These are phyloP conservation scores for Boletus sp. DNA, from an alignment of 768 basidiomycete species.

Conservation along the genomic window DNA sequence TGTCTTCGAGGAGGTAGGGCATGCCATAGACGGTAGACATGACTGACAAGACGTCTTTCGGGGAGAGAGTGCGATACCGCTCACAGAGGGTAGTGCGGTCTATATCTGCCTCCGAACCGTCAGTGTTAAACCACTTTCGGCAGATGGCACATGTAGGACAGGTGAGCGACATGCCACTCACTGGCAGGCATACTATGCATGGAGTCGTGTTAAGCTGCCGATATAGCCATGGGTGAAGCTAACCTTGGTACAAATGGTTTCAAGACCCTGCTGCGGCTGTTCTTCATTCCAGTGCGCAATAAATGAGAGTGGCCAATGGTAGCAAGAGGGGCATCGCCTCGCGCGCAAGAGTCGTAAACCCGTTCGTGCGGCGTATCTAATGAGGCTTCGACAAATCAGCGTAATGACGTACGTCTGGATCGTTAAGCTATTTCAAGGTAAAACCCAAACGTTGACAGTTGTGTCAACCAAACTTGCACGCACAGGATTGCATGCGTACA, in stretches of 20 bases:
- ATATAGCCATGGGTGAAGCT: slow-evolving; percentile 11
- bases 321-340: slow-evolving; percentile 20
- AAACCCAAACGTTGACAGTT: slow-evolving; percentile 20
- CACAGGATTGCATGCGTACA: slow-evolving; percentile 16
- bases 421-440: slow-evolving; percentile 19
- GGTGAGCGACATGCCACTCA: slow-evolving; percentile 14
- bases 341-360: slow-evolving; percentile 15
- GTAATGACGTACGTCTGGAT: slow-evolving; percentile 29
- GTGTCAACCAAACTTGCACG: slow-evolving; percentile 9
- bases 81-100: not conserved
- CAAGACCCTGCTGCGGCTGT: slow-evolving; percentile 19
- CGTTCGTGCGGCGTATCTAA: slow-evolving; percentile 4
- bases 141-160: slow-evolving; percentile 13
- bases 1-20: slow-evolving; percentile 65
- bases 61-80: not conserved
- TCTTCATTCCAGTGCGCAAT: slow-evolving; percentile 9
- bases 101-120: slow-evolving; percentile 23
- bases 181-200: slow-evolving; percentile 16
- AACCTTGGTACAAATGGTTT: slow-evolving; percentile 13
- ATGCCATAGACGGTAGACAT: slow-evolving; percentile 47
- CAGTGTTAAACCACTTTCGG: slow-evolving; percentile 23
- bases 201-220: slow-evolving; percentile 21
- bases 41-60: slow-evolving; percentile 1
- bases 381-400: slow-evolving; percentile 9
- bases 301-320: slow-evolving; percentile 11